Percentiles rank a stretch among this genome's conserved stretches.
Conservation (phyloP, 345 rosid species). For the Eucalyptus cloeziana region DNA sequence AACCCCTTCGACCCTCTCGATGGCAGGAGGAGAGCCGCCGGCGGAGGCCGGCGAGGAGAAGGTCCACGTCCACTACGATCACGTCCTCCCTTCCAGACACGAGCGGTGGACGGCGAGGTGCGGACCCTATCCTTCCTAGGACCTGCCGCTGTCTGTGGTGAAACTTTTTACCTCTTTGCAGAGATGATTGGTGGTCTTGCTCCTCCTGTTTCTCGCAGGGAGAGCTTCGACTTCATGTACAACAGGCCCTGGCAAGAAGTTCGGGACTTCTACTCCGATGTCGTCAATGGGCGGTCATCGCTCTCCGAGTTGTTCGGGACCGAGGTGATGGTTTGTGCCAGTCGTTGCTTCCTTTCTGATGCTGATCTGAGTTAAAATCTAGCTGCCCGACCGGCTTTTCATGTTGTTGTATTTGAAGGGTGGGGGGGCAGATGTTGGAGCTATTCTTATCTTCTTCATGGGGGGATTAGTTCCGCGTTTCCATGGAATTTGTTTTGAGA, state of each 20-base stretch:
- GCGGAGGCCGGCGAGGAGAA: constrained; percentile 1
- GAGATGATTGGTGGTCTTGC: neutral
- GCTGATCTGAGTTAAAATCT: neutral
- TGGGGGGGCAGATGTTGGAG: neutral
- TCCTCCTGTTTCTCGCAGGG: constrained; percentile 11
- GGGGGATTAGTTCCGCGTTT: neutral
- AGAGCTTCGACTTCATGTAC: constrained; percentile 60
- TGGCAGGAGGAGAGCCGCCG: neutral
- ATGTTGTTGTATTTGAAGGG: neutral
- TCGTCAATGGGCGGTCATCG: constrained; percentile 32
- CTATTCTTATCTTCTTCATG: neutral
- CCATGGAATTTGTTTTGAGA: neutral
- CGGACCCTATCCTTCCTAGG: neutral
- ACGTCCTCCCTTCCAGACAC: constrained; percentile 53
- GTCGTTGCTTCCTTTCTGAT: neutral
- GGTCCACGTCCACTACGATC: constrained; percentile 52
- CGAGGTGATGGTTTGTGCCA: constrained; percentile 12
- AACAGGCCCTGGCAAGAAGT: constrained; percentile 74
- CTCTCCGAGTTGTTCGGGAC: constrained; percentile 31
- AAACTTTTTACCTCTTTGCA: neutral
- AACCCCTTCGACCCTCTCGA: neutral
- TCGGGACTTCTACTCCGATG: constrained; percentile 40
- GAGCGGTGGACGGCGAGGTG: constrained; percentile 80
- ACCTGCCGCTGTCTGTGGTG: neutral
- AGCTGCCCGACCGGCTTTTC: neutral